Evolutionary conservation across 441 rosid species (phyloP).

Genomic region (Erodium moschatum): DNA sequence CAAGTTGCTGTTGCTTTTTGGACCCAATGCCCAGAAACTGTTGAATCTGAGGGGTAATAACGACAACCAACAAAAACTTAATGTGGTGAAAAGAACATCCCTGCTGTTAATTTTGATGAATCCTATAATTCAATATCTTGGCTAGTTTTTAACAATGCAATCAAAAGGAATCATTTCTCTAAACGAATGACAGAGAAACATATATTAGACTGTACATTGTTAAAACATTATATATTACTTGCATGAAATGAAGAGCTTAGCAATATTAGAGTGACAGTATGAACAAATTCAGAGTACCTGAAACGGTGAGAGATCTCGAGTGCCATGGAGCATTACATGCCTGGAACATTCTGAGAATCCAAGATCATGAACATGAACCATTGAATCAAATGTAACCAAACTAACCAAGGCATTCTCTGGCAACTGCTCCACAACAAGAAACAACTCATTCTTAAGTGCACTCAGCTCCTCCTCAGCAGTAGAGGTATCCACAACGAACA

Average conservation of each 20-base stretch:
- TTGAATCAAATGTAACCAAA: slow-evolving; percentile 63
- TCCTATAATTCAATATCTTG: not conserved
- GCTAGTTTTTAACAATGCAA: not conserved
- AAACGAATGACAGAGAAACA: not conserved
- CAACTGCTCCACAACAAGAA: slow-evolving; percentile 63
- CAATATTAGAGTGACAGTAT: not conserved
- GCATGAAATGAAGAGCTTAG: not conserved
- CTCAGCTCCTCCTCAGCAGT: slow-evolving; percentile 54
- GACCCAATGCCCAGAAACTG: slow-evolving; percentile 44
- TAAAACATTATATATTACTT: not conserved
- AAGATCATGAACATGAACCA: slow-evolving; percentile 75
- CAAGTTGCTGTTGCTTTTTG: slow-evolving; percentile 41
- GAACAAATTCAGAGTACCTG: slow-evolving; percentile 38
- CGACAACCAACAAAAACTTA: slow-evolving; percentile 7
- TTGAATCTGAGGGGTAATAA: slow-evolving; percentile 37
- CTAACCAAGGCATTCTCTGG: slow-evolving; percentile 66
- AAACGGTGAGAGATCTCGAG: slow-evolving; percentile 53
- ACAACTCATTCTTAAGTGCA: slow-evolving; percentile 59
- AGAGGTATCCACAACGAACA: slow-evolving; percentile 69
- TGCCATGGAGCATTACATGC: slow-evolving; percentile 64
- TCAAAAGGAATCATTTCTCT: not conserved
- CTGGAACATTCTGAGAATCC: slow-evolving; percentile 59
- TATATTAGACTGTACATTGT: not conserved
- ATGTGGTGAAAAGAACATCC: not conserved
- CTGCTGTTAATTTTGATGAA: not conserved